These are phyloP conservation scores for Microsporum canis DNA, from an alignment of 2,329 filamentous ascomycete species.

Conservation along the genomic window DNA sequence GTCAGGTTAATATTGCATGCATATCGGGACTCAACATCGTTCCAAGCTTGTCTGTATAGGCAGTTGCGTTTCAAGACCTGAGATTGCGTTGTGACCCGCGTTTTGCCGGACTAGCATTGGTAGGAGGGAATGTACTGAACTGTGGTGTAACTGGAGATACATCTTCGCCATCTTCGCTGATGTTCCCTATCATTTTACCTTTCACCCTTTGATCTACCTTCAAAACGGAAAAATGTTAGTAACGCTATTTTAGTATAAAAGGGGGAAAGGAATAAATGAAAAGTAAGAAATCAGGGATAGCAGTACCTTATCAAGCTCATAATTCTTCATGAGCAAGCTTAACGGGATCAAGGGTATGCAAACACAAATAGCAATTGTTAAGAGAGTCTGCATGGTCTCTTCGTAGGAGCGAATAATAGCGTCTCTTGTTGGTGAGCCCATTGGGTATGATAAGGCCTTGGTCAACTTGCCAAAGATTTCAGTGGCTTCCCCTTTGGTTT, in stretches of 20 bases:
- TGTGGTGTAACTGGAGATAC: not conserved
- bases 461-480: constrained; percentile 43
- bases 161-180: not conserved
- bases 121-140: not conserved
- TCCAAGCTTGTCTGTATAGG: not conserved
- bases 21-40: not conserved
- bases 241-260: not conserved
- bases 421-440: constrained; percentile 45
- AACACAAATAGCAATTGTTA: constrained; percentile 45
- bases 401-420: constrained; percentile 56
- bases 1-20: not conserved
- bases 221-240: constrained; percentile 2
- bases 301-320: constrained; percentile 42
- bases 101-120: not conserved
- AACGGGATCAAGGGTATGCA: constrained; percentile 47
- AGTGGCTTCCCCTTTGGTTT: constrained; percentile 30
- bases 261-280: not conserved
- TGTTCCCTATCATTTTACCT: constrained; percentile 12
- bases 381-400: constrained; percentile 51
- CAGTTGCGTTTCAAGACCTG: not conserved
- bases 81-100: not conserved
- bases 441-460: constrained; percentile 46
- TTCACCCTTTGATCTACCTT: constrained; percentile 14
- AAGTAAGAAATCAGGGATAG: not conserved
- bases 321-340: constrained; percentile 47